A percentile compares a stretch with the other conserved stretches of the same genome.
Conservation (phyloP, 2,329 filamentous ascomycete genomes). For the Emergomyces orientalis region DNA sequence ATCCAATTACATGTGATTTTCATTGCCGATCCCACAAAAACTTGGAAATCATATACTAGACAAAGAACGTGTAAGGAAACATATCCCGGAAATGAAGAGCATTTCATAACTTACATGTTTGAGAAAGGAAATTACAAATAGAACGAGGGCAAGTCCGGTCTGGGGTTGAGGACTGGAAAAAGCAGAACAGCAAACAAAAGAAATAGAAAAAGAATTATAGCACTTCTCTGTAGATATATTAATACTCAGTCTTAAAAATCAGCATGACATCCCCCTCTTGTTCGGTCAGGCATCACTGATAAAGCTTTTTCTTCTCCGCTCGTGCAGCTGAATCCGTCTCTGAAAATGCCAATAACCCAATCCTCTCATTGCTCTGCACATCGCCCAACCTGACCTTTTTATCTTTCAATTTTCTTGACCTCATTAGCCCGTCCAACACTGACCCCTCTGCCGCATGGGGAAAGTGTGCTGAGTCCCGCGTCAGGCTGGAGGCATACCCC, state of each 20-base stretch:
- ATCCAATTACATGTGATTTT: not conserved
- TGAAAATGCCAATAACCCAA: slow-evolving; percentile 4
- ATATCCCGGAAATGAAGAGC: too few relatives aligned
- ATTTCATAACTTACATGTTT: too few relatives aligned
- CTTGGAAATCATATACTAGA: too few relatives aligned
- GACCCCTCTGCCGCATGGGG: not conserved
- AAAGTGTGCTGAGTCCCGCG: slow-evolving; percentile 2
- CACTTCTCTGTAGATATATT: too few relatives aligned
- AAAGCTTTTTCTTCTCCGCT: slow-evolving; percentile 4
- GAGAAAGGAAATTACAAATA: too few relatives aligned
- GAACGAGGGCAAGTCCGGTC: too few relatives aligned
- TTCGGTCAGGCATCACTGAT: not conserved
- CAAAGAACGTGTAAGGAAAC: too few relatives aligned
- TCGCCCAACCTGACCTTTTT: slow-evolving; percentile 6
- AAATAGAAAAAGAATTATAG: too few relatives aligned
- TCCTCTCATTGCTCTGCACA: not conserved
- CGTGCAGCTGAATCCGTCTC: not conserved
- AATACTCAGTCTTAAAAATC: too few relatives aligned
- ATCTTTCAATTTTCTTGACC: slow-evolving; percentile 3
- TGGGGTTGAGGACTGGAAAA: too few relatives aligned
- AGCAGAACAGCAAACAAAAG: too few relatives aligned
- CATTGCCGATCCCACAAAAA: not conserved
- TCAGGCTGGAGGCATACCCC: slow-evolving; percentile 3
- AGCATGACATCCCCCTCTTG: not conserved
- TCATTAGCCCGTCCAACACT: slow-evolving; percentile 3